Evolutionary conservation across 768 basidiomycete species (phyloP), one percentile per base, ranked within the genome.

Genomic region (Hygrocybe coccinea): DNA sequence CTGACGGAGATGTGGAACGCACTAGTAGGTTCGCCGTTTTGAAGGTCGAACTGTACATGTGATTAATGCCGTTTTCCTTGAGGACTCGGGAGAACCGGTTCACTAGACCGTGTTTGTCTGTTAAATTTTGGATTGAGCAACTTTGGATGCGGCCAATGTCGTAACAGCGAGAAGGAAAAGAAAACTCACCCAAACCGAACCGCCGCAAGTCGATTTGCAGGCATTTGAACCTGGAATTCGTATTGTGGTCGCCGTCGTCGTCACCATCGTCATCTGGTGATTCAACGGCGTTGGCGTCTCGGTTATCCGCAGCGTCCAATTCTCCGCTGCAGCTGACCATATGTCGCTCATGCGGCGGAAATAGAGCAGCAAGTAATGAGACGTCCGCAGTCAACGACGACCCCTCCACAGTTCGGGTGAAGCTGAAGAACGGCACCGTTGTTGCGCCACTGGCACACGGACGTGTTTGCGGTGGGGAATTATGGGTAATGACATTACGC

Each of bases 21-120:
- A 90, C 87, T 62, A 90, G 73, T 33, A 91, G 68, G 68, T 91
- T 91, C 54, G 89, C 89, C 5, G 86, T 87, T 71, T 87, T 87
- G 66, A 83, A 86, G n/a, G 89, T 89, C 43, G 87, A 88, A 55
- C 84, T 86, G 65, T 90, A 91, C 81, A 91, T 86, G 65, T 89
- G 87, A 70, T 89, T 87, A 65, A 91, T 85, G 10, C 81, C 80
- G 61, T 85, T 85, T 60, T 81, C 76, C 55, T 86, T 85, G 11
- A 91, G 79, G 19, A 88, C 79, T 7, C 80, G 80, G 19, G 89
- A 88, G 65, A 88, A 89, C 37, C 83, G 81, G 66, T 82, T 87
- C 46, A 90, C 87, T 7, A 91, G 76, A 34, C 89, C 89, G 59
- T 87, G 79, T 62, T 87, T 88, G 64, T 91, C 89, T 86, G 62